Percentiles rank a stretch among this genome's conserved stretches.
These are phyloP conservation scores for Aegilops sharonensis DNA, from an alignment of 176 grass and related monocot genomes.

Conservation along the genomic window DNA sequence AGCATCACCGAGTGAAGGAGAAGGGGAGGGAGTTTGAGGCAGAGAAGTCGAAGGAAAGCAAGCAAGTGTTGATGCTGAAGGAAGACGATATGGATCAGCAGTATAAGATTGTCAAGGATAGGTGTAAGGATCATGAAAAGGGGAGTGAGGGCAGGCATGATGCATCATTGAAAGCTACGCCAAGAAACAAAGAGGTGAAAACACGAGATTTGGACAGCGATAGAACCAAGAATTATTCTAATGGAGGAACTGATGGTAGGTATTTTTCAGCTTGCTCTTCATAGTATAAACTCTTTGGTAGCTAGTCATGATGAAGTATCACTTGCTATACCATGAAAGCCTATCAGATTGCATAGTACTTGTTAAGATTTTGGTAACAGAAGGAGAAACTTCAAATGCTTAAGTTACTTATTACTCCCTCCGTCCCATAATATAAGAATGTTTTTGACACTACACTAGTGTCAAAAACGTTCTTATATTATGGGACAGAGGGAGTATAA, in stretches of 20 bases:
- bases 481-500: too few species aligned
- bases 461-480: too few species aligned
- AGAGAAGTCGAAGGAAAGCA: background rate
- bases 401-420: background rate
- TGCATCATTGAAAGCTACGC: background rate
- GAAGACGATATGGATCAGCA: background rate
- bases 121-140: constrained; percentile 14
- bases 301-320: background rate
- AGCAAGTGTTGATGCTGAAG: background rate
- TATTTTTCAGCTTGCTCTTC: background rate
- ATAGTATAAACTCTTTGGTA: background rate
- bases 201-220: background rate
- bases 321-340: background rate
- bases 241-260: background rate
- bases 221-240: background rate
- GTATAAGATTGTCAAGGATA: constrained; percentile 21
- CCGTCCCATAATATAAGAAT: too few species aligned
- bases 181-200: constrained; percentile 24
- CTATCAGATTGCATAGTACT: background rate
- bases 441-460: too few species aligned
- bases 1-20: background rate
- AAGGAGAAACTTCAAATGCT: background rate
- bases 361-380: background rate
- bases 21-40: background rate
- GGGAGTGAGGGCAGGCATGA: background rate